Base-by-base conservation (phyloP, 768 basidiomycete genomes). In the Psilocybe cubensis region DNA sequence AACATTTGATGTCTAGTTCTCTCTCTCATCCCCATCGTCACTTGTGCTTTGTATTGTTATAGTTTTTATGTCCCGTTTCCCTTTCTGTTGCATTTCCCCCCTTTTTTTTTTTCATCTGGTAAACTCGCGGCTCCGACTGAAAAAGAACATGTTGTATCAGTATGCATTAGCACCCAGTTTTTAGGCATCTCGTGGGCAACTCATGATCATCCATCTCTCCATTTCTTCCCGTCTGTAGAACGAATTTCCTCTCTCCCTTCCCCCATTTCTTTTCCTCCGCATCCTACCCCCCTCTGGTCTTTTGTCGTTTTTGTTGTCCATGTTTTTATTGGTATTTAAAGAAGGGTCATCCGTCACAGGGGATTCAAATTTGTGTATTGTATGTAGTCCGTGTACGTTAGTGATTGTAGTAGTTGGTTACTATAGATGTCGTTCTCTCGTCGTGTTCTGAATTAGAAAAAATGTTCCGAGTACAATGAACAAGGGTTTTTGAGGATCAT, bases 1-100 rank as follows among this genome's bases (percentile, higher is more conserved):
- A 58, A 24, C 29, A 43, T 70, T 18, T 66, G 40, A 59, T 54
- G 9, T 51, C 18, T 24, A 33, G 31, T 41, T 57, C 38, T 48
- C 42, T 41, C 23, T 58, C 47, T 49, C 51, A n/a, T n/a, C n/a
- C n/a, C n/a, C n/a, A n/a, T n/a, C n/a, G n/a, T 58, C 44, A 43
- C 52, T 55, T 54, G 9, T 52, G 54, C 23, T 49, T 38, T 52
- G 45, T 35, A 54, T 41, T 51, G 47, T 41, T 27, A 11, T 28
- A 29, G 28, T 48, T 27, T 28, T 27, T 48, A 5, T 21, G 8
- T 25, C 12, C 35, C 35, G 5, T 33, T 33, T 12, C 31, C 31
- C 7, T 12, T 33, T 12, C 31, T 33, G 7, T 33, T 12, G 6
- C 31, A 7, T 12, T 33, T 2, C 28, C 46, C 12, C 8, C 27